Conservation (phyloP, 1,139 yeast genomes). For the Pichiaceae sp. region DNA sequence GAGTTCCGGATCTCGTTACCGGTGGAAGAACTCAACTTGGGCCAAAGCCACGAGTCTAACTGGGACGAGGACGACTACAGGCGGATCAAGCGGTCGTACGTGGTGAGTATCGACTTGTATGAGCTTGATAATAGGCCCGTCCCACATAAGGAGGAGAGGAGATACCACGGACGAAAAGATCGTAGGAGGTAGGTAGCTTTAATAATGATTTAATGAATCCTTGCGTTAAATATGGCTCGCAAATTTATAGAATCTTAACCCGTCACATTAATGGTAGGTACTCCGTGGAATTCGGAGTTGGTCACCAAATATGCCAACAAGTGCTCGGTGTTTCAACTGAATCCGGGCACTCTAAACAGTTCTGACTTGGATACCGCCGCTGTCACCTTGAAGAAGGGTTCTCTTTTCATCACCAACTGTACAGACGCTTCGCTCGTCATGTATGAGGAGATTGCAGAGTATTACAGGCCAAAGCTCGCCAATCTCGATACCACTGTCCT, state of each 20-base stretch:
- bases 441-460: conserved; percentile 1
- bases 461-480: conserved; percentile 2
- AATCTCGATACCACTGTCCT: conserved; percentile 9
- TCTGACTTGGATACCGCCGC: background rate
- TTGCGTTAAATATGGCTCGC: too few relatives aligned
- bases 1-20: conserved; percentile 30
- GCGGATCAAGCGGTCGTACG: conserved; percentile 25
- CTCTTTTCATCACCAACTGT: conserved; percentile 18
- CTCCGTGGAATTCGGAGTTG: too few relatives aligned
- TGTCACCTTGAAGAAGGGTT: conserved; percentile 5
- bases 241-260: too few relatives aligned
- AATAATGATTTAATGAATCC: too few relatives aligned
- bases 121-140: conserved; percentile 26
- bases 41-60: conserved; percentile 6
- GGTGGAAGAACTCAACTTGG: conserved; percentile 19
- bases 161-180: background rate
- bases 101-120: conserved; percentile 28
- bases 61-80: conserved; percentile 7
- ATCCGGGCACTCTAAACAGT: conserved; percentile 9
- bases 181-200: too few relatives aligned
- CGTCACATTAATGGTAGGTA: too few relatives aligned
- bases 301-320: too few relatives aligned
- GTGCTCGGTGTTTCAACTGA: conserved; percentile 12
- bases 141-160: background rate
- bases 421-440: conserved; percentile 1